Evolutionary conservation across 805 yeast genomes (phyloP), one percentile per base, ranked within the genome.

Genomic region (Saccharomycopsis guyanensis): DNA sequence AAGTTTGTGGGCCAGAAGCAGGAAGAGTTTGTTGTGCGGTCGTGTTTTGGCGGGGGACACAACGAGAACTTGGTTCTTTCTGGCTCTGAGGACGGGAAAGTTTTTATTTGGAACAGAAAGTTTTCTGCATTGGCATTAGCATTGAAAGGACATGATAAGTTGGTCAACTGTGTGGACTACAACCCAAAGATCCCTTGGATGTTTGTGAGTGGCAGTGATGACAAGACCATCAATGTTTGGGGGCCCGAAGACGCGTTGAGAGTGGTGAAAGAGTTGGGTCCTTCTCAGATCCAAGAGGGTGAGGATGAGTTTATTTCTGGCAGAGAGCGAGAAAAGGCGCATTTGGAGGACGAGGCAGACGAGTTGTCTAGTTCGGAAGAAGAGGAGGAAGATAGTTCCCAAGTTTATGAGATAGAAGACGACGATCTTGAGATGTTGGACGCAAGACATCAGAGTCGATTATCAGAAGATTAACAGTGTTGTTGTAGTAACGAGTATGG

Each of bases 171-270:
- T 39, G 93, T 87, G 2, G 79, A 82, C 49, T 87, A 93, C 89
- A 80, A 77, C 54, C 73, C 77, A 1, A 56, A 52, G 1, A 54
- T 63, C 34, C 62, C 65, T 42, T 56, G 61, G 10, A 64, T 80
- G 62, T 80, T 89, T 76, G 93, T 87, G 4, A 80, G 91, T 18
- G 88, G 87, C 34, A 86, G 95, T 13, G 96, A 88, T 61, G 96
- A 89, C 60, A 71, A 75, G 16, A 62, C 71, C 6, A 80, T 86
- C 3, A 77, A 78, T 47, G 70, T 86, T 4, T 83, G 87, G 88
- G 80, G 76, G n/a, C 42, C 51, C 13, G 31, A 42, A 20, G 33
- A 20, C 25, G 33, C 33, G 18, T 7, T 19, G 16, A 24, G 7
- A 16, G 42, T 24, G 18, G 29, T 15, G 12, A 19, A 19, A 7